A percentile compares a stretch with the other conserved stretches of the same genome.
Evolutionary conservation across 352 stramenopile genomes (phyloP).

Genomic region (Pilasporangium apinafurcum): DNA sequence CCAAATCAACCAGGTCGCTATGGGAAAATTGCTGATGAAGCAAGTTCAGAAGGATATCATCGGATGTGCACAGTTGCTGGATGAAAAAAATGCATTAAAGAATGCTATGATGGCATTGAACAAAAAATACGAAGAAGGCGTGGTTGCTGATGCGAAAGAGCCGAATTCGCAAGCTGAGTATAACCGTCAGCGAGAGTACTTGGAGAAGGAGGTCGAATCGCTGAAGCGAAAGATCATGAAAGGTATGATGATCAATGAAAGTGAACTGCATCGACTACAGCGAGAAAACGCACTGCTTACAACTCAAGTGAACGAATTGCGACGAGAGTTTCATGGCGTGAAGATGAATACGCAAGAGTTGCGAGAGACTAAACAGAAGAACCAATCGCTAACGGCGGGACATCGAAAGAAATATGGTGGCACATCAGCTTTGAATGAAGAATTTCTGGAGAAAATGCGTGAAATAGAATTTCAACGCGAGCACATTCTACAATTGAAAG

Average conservation of each 20-base stretch:
- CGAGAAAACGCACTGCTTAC: constrained; percentile 80
- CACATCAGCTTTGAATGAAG: constrained; percentile 8
- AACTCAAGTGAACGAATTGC: constrained; percentile 77
- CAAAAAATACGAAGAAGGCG: constrained; percentile 81
- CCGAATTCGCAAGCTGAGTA: constrained; percentile 89
- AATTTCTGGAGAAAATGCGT: constrained; percentile 42
- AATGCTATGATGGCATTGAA: constrained; percentile 71
- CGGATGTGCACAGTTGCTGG: constrained; percentile 59
- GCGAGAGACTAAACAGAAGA: constrained; percentile 36
- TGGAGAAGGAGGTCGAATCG: constrained; percentile 86
- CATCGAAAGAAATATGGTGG: constrained; percentile 12
- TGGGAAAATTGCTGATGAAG: constrained; percentile 59
- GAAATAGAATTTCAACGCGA: constrained; percentile 64
- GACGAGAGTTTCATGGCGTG: constrained; percentile 73
- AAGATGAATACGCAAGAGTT: constrained; percentile 68
- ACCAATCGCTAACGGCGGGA: not conserved
- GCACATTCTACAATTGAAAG: constrained; percentile 69
- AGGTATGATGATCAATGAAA: constrained; percentile 78
- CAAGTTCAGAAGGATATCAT: constrained; percentile 79
- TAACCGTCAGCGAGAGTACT: constrained; percentile 87
- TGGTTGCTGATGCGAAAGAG: constrained; percentile 72
- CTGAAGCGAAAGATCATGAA: constrained; percentile 91
- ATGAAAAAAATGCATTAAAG: constrained; percentile 79
- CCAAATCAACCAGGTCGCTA: constrained; percentile 58
- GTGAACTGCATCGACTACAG: constrained; percentile 70